phyloP scores from a whole-genome alignment of 495 filamentous ascomycete species.

The Penicillium cataractarum region DNA sequence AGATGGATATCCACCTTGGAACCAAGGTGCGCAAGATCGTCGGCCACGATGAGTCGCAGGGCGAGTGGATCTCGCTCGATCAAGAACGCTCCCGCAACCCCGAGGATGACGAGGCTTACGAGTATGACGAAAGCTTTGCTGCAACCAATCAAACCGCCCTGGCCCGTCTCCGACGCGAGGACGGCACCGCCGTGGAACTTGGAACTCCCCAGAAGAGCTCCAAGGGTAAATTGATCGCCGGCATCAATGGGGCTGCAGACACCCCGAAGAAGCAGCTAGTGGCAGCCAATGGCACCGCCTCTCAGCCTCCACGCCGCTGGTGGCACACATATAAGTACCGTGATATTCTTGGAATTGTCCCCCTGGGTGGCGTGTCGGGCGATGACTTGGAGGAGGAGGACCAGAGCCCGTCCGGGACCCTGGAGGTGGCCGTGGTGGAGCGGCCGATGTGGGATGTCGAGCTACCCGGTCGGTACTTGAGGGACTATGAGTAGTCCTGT shows the following conservation, averaged over 20 bases:
- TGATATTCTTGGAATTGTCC: slow-evolving; percentile 85
- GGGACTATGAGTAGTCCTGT: slow-evolving; percentile 69
- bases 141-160: slow-evolving; percentile 36
- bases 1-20: slow-evolving; percentile 59
- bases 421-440: slow-evolving; percentile 88
- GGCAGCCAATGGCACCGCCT: slow-evolving; percentile 19
- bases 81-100: slow-evolving; percentile 45
- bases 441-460: slow-evolving; percentile 84
- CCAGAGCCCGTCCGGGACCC: slow-evolving; percentile 34
- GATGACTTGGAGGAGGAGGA: slow-evolving; percentile 22
- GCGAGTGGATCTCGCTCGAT: slow-evolving; percentile 49
- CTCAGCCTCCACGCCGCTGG: slow-evolving; percentile 42
- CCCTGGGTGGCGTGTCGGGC: slow-evolving; percentile 49
- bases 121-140: slow-evolving; percentile 41
- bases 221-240: slow-evolving; percentile 19
- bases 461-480: slow-evolving; percentile 71
- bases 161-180: slow-evolving; percentile 40
- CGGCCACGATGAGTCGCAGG: slow-evolving; percentile 43
- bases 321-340: slow-evolving; percentile 92
- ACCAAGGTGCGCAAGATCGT: slow-evolving; percentile 58
- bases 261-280: slow-evolving; percentile 37
- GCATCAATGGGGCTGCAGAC: slow-evolving; percentile 21
- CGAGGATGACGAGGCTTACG: slow-evolving; percentile 50
- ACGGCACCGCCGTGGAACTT: slow-evolving; percentile 39
- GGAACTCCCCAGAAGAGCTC: slow-evolving; percentile 35